Evolutionary conservation across 2,329 filamentous ascomycete genomes (phyloP).

Genomic region (Fusarium bactridioides): DNA sequence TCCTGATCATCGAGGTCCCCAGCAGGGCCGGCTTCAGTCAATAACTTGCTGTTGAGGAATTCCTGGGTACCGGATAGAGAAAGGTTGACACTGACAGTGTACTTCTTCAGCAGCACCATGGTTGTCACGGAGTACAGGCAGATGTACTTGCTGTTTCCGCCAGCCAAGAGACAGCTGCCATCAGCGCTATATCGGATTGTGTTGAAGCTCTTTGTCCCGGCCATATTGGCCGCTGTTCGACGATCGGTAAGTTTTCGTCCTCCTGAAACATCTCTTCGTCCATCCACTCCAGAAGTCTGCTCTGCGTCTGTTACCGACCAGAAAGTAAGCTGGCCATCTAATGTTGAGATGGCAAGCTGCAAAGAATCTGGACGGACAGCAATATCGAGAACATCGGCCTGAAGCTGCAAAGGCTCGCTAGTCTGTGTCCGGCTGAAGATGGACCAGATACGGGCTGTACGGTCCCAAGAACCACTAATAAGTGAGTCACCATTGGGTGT

Average conservation of each 20-base stretch:
- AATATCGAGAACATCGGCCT: slow-evolving; percentile 88
- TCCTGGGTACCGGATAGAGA: slow-evolving; percentile 96
- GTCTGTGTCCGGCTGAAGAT: slow-evolving; percentile 95
- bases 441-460: slow-evolving; percentile 93
- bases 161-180: slow-evolving; percentile 87
- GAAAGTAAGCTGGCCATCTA: slow-evolving; percentile 94
- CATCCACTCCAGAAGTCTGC: slow-evolving; percentile 87
- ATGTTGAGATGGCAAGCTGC: slow-evolving; percentile 88
- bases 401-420: slow-evolving; percentile 90
- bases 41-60: slow-evolving; percentile 89
- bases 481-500: slow-evolving; percentile 84
- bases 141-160: slow-evolving; percentile 97
- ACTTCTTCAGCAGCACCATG: slow-evolving; percentile 92
- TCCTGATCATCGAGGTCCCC: slow-evolving; percentile 89
- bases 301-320: slow-evolving; percentile 91
- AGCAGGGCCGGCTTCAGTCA: slow-evolving; percentile 88
- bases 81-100: slow-evolving; percentile 94
- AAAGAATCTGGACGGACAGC: slow-evolving; percentile 89
- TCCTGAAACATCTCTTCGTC: slow-evolving; percentile 89
- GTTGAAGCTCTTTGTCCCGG: slow-evolving; percentile 89
- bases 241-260: slow-evolving; percentile 89
- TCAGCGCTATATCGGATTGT: slow-evolving; percentile 92
- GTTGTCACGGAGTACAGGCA: slow-evolving; percentile 96
- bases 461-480: slow-evolving; percentile 95
- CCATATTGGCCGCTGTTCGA: slow-evolving; percentile 87